phyloP scores from a whole-genome alignment of 805 yeast genomes.

The Schwanniomyces vanrijiae region DNA sequence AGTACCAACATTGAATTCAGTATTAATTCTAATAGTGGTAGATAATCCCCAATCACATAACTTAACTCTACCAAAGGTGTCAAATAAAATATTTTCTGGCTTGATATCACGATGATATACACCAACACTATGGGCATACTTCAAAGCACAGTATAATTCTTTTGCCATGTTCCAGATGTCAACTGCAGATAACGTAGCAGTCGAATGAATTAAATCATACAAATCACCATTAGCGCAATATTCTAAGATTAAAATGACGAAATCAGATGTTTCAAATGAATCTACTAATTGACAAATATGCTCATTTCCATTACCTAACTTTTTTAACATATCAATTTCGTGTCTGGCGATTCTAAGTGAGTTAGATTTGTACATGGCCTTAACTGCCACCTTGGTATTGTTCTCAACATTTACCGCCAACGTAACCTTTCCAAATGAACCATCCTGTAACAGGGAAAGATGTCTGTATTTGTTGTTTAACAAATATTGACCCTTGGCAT shows the following conservation, averaged over 20 bases:
- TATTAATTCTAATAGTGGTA: constrained; percentile 30
- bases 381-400: constrained; percentile 48
- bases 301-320: constrained; percentile 42
- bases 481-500: constrained; percentile 10
- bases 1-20: constrained; percentile 51
- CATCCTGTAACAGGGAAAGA: constrained; percentile 49
- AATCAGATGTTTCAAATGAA: constrained; percentile 46
- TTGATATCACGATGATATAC: constrained; percentile 71
- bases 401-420: constrained; percentile 43
- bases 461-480: constrained; percentile 43
- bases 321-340: constrained; percentile 46
- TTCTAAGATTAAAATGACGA: constrained; percentile 61
- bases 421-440: constrained; percentile 63
- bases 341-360: constrained; percentile 49
- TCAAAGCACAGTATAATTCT: constrained; percentile 54
- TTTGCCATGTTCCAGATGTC: constrained; percentile 41
- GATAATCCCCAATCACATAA: constrained; percentile 77
- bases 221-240: constrained; percentile 67
- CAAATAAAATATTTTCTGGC: constrained; percentile 67
- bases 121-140: constrained; percentile 55
- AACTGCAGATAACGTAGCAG: constrained; percentile 11
- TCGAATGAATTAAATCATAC: constrained; percentile 51
- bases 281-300: constrained; percentile 61
- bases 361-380: constrained; percentile 48
- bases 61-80: constrained; percentile 52